A percentile compares a stretch with the other conserved stretches of the same genome.
Evolutionary conservation across 495 filamentous ascomycete genomes (phyloP).

Genomic region (Hyaloscypha hepaticicola): DNA sequence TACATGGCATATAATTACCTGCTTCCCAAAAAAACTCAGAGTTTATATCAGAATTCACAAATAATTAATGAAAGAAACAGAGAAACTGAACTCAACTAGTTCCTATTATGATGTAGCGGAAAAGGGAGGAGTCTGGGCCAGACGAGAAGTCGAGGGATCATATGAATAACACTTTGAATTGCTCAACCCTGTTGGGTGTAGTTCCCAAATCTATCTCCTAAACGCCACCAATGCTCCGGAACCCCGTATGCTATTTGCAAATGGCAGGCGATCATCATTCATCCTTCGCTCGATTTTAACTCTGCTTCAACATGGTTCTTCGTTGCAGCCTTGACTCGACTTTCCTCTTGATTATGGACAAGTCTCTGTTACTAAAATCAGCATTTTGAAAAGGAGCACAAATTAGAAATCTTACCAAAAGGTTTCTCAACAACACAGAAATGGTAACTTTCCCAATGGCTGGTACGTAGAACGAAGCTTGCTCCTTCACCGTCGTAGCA

Average conservation of each 20-base stretch:
- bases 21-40: too few species aligned
- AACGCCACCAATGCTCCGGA: neutral
- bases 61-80: too few species aligned
- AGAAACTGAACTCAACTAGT: too few species aligned
- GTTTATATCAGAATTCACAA: too few species aligned
- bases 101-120: too few species aligned
- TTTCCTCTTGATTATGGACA: constrained; percentile 9
- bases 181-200: neutral
- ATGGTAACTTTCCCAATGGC: constrained; percentile 98
- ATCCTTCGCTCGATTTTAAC: too few species aligned
- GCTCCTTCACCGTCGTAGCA: constrained; percentile 76
- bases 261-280: neutral
- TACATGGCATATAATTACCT: too few species aligned
- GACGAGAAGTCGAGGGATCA: too few species aligned
- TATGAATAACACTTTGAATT: neutral
- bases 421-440: constrained; percentile 82
- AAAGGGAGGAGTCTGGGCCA: too few species aligned
- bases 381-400: too few species aligned
- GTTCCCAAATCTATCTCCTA: neutral
- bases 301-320: neutral
- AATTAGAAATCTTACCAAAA: constrained; percentile 46
- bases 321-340: neutral
- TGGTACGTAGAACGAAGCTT: constrained; percentile 94
- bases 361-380: neutral
- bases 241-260: neutral